Base-by-base conservation (phyloP, 2,329 filamentous ascomycete species). In the Stagonosporopsis vannaccii region DNA sequence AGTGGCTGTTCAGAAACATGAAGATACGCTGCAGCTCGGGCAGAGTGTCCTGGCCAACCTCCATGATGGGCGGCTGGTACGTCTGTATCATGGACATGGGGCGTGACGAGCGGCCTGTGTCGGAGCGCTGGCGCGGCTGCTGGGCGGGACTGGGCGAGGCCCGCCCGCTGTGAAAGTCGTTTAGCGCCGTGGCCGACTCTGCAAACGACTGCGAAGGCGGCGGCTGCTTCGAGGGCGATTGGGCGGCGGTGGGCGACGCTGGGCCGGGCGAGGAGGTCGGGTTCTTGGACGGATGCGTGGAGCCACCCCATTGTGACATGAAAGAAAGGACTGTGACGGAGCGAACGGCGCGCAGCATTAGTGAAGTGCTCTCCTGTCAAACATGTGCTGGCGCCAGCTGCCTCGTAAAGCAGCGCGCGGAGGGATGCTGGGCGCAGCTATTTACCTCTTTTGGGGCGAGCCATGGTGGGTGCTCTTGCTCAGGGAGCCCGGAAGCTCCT, bases 21-120 rank as follows among this genome's bases (percentile, higher is more conserved):
- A 98, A 98, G 69, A 98, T 93, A 62, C 93, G 94, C 79, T 92
- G 90, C 60, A 99, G 83, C 82, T 99, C 95, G 33, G 95, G 92
- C 60, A 95, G 87, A 26, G 91, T 96, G 73, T 97, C 92, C 65
- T 89, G 84, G 71, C 86, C 87, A 62, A 95, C 84, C 70, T 96
- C 91, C 88, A 96, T 92, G 75, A 92, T 79, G 71, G 90, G 90
- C 71, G 92, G 91, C 67, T 92, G 89, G 77, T 93, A 93, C 58
- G 90, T 87, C 75, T 95, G 89, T 45, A 94, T 83, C 84, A 96
- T 95, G 60, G 92, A 97, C 77, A 90, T 81, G 30, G 92, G 92
- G 58, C 93, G 85, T 8, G 90, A 89, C 37, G 78, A 79, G 23
- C 80, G 79, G 22, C 81, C 75, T 13, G 77, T 79, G 57, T 84